Evolutionary conservation across 2,329 filamentous ascomycete genomes (phyloP).

Genomic region (Nigrospora osmanthi): DNA sequence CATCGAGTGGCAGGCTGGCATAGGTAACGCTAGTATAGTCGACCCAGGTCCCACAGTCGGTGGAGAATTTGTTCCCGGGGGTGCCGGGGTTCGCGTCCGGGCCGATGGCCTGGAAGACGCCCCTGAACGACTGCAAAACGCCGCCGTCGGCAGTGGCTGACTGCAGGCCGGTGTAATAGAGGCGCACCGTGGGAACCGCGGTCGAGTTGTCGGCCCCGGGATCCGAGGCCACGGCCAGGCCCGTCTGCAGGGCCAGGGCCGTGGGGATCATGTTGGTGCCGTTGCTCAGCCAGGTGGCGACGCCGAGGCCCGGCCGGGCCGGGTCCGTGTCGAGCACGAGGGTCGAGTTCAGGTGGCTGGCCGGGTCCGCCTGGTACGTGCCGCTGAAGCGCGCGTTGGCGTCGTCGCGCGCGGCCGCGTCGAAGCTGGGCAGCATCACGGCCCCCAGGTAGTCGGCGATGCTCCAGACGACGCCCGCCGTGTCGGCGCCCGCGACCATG

Average conservation of each 20-base stretch:
- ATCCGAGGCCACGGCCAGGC: slow-evolving; percentile 12
- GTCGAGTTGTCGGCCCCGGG: slow-evolving; percentile 12
- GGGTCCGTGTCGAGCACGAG: slow-evolving; percentile 17
- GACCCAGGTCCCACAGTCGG: slow-evolving; percentile 18
- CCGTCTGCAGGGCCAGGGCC: slow-evolving; percentile 9
- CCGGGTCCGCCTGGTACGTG: slow-evolving; percentile 9
- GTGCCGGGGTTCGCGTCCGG: slow-evolving; percentile 7
- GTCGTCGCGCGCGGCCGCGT: slow-evolving; percentile 15
- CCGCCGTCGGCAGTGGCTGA: slow-evolving; percentile 12
- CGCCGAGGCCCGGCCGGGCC: slow-evolving; percentile 17
- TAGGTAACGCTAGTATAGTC: slow-evolving; percentile 15
- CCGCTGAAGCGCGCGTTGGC: slow-evolving; percentile 18
- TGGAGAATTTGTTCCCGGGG: slow-evolving; percentile 10
- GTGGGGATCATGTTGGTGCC: slow-evolving; percentile 19
- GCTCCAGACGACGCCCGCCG: slow-evolving; percentile 15
- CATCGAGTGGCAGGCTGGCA: slow-evolving; percentile 16
- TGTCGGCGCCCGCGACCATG: slow-evolving; percentile 19
- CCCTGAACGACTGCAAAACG: slow-evolving; percentile 22
- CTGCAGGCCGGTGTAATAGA: slow-evolving; percentile 24
- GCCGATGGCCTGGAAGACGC: slow-evolving; percentile 22
- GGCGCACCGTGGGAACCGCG: slow-evolving; percentile 13
- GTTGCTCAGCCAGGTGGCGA: slow-evolving; percentile 24
- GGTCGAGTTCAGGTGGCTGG: slow-evolving; percentile 17
- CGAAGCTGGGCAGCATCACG: slow-evolving; percentile 20
- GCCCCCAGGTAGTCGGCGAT: slow-evolving; percentile 21